Percentiles rank a stretch among this genome's conserved stretches.
phyloP scores from a whole-genome alignment of 2,329 filamentous ascomycete genomes.

The Colletotrichum agaves region DNA sequence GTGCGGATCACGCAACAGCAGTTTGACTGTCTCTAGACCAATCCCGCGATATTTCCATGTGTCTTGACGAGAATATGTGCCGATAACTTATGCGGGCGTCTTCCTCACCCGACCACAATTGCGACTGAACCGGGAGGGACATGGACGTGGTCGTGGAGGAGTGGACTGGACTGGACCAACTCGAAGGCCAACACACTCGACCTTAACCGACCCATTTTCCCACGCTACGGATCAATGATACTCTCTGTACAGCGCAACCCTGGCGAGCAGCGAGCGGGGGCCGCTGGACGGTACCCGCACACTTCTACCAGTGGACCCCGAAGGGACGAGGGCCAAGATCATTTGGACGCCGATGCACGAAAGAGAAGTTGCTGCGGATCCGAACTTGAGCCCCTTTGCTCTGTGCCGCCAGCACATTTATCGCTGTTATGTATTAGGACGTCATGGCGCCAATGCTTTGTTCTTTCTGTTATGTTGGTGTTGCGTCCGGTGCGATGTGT shows the following conservation, averaged over 20 bases:
- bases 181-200: constrained; percentile 16
- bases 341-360: not conserved
- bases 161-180: constrained; percentile 22
- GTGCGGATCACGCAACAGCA: too few species aligned
- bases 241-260: not conserved
- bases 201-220: constrained; percentile 27
- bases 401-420: not conserved
- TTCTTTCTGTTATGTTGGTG: not conserved
- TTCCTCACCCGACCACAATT: constrained; percentile 32
- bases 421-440: not conserved
- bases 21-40: not conserved
- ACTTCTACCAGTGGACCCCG: constrained; percentile 1
- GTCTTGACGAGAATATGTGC: constrained; percentile 10
- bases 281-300: not conserved
- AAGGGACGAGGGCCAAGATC: constrained; percentile 4
- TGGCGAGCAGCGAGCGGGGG: constrained; percentile 23
- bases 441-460: not conserved
- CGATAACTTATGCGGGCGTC: constrained; percentile 13
- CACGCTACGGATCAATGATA: constrained; percentile 28
- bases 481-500: too few species aligned
- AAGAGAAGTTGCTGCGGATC: constrained; percentile 5
- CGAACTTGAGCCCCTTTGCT: not conserved
- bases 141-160: constrained; percentile 1
- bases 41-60: not conserved
- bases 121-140: constrained; percentile 27